Evolutionary conservation across 495 filamentous ascomycete species (phyloP), one percentile per base, ranked within the genome.

Genomic region (Penicillium tannophilum): DNA sequence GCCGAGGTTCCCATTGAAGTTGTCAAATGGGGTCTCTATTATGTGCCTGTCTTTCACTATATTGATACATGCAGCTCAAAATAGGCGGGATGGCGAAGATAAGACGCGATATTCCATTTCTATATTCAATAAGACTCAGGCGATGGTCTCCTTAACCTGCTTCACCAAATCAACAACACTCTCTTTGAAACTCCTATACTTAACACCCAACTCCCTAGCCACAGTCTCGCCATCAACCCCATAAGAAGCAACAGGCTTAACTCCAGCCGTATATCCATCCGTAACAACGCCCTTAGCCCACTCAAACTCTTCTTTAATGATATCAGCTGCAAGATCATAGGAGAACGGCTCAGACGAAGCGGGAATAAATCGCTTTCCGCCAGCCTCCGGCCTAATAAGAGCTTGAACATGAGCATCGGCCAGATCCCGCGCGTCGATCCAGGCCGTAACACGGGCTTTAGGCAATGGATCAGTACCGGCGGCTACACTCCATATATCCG

Each of bases 81-180:
- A 23, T 23, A 2, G 20, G 20, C 20, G 20, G 2, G 2, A 23
- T 23, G 20, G 20, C 20, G 2, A 1, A 23, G 20, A 23, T 23
- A 23, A 23, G 20, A 23, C 20, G 20, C 20, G 2, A 23, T 23
- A 23, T 1, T 23, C 6, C 28, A 28, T 2, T 28, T 28, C 4
- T 28, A 7, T 28, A 2, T 41, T 41, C 36, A 10, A 41, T 14
- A 41, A 7, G 36, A 23, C 10, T 39, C 19, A 52, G 14, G 11
- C 1, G 24, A 42, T 42, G 17, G 91, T 79, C 23, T 90, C 84
- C 46, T 90, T 81, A 48, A 93, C 51, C 46, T 67, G 64, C 8
- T 33, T 31, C 16, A 58, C 39, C 30, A 66, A 44, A 35, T 68
- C 59, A 2, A 63, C 36, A 4, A 81, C 76, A 3, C 72, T 79